phyloP scores from a whole-genome alignment of 441 rosid genomes.

The Populus hybrid region DNA sequence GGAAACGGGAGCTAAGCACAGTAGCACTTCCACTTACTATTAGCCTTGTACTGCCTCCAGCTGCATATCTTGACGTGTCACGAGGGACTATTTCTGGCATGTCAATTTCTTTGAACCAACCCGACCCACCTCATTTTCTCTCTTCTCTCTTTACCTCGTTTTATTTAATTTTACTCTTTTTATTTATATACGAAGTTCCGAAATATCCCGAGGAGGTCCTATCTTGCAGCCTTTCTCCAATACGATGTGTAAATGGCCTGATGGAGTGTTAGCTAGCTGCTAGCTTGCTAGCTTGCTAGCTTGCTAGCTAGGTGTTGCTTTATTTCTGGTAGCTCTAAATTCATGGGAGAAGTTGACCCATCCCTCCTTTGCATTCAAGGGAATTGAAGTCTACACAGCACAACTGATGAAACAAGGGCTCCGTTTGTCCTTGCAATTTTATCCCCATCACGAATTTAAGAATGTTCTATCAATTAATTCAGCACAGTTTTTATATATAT shows the following conservation, averaged over 20 bases:
- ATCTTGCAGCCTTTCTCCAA: background rate
- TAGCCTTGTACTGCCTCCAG: constrained; percentile 1
- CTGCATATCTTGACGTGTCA: constrained; percentile 17
- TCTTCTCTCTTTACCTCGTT: background rate
- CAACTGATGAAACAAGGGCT: too few species aligned
- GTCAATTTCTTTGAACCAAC: background rate
- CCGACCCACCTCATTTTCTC: background rate
- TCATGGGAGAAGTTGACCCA: too few species aligned
- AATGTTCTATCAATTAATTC: background rate
- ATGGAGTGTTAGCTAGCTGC: background rate
- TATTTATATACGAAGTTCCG: background rate
- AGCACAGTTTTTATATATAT: background rate
- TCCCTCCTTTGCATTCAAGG: too few species aligned
- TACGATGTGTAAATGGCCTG: background rate
- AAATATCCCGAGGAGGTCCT: background rate
- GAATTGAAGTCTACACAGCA: too few species aligned
- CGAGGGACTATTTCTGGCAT: background rate
- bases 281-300: too few species aligned
- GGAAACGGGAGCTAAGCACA: background rate
- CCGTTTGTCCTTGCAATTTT: too few species aligned
- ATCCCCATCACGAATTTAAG: too few species aligned
- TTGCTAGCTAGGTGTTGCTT: background rate
- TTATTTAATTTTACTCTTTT: too few species aligned
- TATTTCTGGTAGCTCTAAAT: too few species aligned
- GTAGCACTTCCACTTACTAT: too few species aligned